Evolutionary conservation across 345 rosid species (phyloP).

Genomic region (Anacardium occidentale): DNA sequence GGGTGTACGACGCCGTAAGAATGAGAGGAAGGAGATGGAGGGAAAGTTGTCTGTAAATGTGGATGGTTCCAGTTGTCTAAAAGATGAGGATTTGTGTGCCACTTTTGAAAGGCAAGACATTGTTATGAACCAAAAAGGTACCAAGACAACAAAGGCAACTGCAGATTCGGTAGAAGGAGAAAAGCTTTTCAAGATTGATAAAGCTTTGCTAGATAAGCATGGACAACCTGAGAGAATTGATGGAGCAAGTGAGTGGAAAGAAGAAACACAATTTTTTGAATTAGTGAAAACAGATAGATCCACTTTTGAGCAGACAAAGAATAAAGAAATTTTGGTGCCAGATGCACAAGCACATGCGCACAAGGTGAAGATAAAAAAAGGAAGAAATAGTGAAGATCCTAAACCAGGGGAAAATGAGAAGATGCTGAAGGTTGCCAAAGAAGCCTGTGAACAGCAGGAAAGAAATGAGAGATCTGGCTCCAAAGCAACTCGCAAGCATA

Average conservation of each 20-base stretch:
- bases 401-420: conserved; percentile 33
- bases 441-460: conserved; percentile 23
- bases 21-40: conserved; percentile 36
- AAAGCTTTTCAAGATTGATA: conserved; percentile 20
- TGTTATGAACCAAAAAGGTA: conserved; percentile 26
- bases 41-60: conserved; percentile 27
- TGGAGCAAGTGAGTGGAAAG: conserved; percentile 74
- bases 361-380: conserved; percentile 38
- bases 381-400: conserved; percentile 34
- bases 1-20: conserved; percentile 30
- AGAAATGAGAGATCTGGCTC: conserved; percentile 27
- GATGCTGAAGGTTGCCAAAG: conserved; percentile 28
- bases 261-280: conserved; percentile 65
- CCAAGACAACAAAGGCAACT: conserved; percentile 23
- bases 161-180: conserved; percentile 30
- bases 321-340: conserved; percentile 30
- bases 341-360: conserved; percentile 31
- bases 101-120: conserved; percentile 25
- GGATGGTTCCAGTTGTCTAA: conserved; percentile 15
- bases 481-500: conserved; percentile 36
- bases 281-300: conserved; percentile 56
- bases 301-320: conserved; percentile 38
- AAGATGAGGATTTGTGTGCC: conserved; percentile 22
- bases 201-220: conserved; percentile 30
- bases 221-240: conserved; percentile 38